Percentiles rank a stretch among this genome's conserved stretches.
Evolutionary conservation across 352 stramenopile species (phyloP).

Genomic region (Plasmopara halstedii): DNA sequence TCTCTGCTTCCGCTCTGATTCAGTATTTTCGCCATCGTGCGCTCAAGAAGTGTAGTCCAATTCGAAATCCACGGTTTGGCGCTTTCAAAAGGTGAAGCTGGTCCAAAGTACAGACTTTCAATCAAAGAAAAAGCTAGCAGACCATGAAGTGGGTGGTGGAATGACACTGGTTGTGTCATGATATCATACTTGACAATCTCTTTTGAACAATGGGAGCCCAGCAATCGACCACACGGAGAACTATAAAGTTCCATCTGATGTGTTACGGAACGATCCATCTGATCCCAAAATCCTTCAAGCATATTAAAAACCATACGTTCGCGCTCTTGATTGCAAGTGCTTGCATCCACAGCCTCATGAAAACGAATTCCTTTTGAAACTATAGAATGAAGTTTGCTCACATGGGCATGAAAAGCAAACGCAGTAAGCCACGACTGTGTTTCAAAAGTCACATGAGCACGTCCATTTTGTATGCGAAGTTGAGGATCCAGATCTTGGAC

Average conservation of each 20-base stretch:
- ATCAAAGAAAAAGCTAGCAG: slow-evolving; percentile 74
- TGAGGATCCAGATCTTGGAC: slow-evolving; percentile 80
- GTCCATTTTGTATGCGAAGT: slow-evolving; percentile 60
- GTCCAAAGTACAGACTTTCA: slow-evolving; percentile 65
- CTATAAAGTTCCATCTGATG: slow-evolving; percentile 43
- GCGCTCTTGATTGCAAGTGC: slow-evolving; percentile 27
- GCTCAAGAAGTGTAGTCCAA: slow-evolving; percentile 43
- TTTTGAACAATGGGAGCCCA: slow-evolving; percentile 30
- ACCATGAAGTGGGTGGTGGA: slow-evolving; percentile 86
- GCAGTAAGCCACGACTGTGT: slow-evolving; percentile 90
- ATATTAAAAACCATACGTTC: slow-evolving; percentile 64
- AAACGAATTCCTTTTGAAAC: slow-evolving; percentile 59
- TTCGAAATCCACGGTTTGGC: slow-evolving; percentile 31
- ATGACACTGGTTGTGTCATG: slow-evolving; percentile 67
- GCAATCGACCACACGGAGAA: slow-evolving; percentile 52
- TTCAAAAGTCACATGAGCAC: slow-evolving; percentile 93
- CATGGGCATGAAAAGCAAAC: slow-evolving; percentile 84
- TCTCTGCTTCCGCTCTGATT: slow-evolving; percentile 11
- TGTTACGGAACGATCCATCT: slow-evolving; percentile 40
- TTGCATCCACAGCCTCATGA: slow-evolving; percentile 29
- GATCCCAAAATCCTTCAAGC: slow-evolving; percentile 63
- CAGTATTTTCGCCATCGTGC: slow-evolving; percentile 35
- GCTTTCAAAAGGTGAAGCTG: slow-evolving; percentile 13
- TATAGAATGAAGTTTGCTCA: slow-evolving; percentile 55
- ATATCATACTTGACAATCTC: slow-evolving; percentile 77